Base-by-base conservation (phyloP, 2,329 filamentous ascomycete genomes). In the Cercospora zeae-maydis region DNA sequence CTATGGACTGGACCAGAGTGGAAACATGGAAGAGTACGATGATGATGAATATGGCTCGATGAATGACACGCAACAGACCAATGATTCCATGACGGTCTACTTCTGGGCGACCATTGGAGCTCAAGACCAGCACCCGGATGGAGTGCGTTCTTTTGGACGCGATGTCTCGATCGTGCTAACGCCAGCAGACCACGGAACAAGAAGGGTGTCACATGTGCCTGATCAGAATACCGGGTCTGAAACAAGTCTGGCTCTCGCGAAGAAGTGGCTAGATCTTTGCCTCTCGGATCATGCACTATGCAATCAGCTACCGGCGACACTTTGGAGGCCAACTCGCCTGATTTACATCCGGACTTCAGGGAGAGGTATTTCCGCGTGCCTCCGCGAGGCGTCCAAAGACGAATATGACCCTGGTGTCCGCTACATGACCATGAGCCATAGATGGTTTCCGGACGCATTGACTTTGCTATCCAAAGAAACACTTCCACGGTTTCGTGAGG, bases 351-450 rank as follows among this genome's bases (percentile, higher is more conserved):
- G 27, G 21, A 27, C 5, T 19, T 49, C 11, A 49, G 7, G 27
- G 42, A 27, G 11, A 14, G 42, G 19, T 24, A 21, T 30, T 49
- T 21, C 42, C 42, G 42, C 42, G 14, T 27, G 42, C 42, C 42
- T 49, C 42, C 42, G 21, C 42, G 42, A 49, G 24, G 42, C 42
- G 27, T 49, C 42, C 42, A 14, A 21, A 14, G 21, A 49, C 42
- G 42, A 49, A 27, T 49, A 27, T 27, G 42, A 49, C 21, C 42
- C 13, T 27, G 42, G 24, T 30, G 42, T 49, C 21, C 42, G 42
- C 42, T 57, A 57, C 36, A 42, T 57, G 54, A 57, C 54, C 9
- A 27, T 57, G 36, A 57, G 54, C 34, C 54, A 57, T 39, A 19
- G 54, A 30, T 57, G 54, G 54, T 30, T 30, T 24, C n/a, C 33